These are phyloP conservation scores for Verticillium dahliae DNA, from an alignment of 2,329 filamentous ascomycete species.

Conservation along the genomic window DNA sequence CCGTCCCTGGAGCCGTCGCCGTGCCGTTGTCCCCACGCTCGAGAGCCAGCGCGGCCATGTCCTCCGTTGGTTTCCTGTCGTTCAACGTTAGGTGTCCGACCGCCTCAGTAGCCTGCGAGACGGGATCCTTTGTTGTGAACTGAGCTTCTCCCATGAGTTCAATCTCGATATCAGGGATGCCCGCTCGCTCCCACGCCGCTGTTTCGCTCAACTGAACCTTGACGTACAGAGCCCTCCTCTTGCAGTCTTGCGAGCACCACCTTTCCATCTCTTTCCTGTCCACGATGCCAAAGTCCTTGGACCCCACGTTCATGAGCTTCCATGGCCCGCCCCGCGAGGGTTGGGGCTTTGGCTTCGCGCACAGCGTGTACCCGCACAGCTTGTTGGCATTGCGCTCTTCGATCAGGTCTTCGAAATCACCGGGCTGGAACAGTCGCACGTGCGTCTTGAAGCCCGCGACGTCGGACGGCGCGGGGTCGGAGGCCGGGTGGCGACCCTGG, in stretches of 20 bases:
- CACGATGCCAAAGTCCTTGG: conserved; percentile 59
- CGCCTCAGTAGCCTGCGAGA: background rate
- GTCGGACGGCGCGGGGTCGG: conserved; percentile 51
- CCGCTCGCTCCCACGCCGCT: conserved; percentile 75
- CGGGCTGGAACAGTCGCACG: conserved; percentile 71
- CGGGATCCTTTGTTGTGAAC: conserved; percentile 24
- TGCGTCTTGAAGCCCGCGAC: conserved; percentile 56
- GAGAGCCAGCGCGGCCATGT: conserved; percentile 38
- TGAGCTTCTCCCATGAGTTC: conserved; percentile 62
- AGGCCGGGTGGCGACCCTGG: conserved; percentile 29
- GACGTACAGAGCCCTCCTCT: conserved; percentile 73
- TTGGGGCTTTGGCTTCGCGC: conserved; percentile 55
- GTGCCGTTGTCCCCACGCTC: conserved; percentile 35
- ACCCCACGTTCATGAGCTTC: conserved; percentile 52
- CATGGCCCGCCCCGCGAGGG: conserved; percentile 55
- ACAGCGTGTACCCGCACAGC: conserved; percentile 80
- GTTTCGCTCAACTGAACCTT: conserved; percentile 83
- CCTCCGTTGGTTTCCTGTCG: conserved; percentile 29
- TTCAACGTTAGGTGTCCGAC: conserved; percentile 14
- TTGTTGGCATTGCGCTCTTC: conserved; percentile 81
- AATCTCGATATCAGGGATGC: conserved; percentile 48
- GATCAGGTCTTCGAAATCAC: conserved; percentile 84
- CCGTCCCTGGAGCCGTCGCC: conserved; percentile 17
- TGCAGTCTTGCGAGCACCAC: conserved; percentile 82
- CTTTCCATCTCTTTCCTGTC: conserved; percentile 67